Percentiles rank a stretch among this genome's conserved stretches.
Conservation (phyloP, 2,329 filamentous ascomycete species). For the Gnomoniopsis smithogilvyi region DNA sequence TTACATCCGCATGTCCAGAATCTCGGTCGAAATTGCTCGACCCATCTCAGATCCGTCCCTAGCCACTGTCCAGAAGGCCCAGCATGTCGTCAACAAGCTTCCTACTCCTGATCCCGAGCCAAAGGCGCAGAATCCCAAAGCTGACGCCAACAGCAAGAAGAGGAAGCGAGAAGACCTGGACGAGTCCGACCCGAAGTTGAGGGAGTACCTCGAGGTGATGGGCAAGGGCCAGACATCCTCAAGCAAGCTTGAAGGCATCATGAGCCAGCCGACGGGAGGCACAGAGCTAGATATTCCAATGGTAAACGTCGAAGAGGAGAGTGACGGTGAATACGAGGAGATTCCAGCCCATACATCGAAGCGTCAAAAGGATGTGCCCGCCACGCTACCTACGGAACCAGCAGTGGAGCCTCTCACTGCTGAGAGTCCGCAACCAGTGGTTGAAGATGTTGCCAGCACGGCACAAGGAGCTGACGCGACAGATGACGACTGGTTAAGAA, state of each 20-base stretch:
- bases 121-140: slow-evolving; percentile 16
- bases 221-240: slow-evolving; percentile 58
- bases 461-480: slow-evolving; percentile 42
- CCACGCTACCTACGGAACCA: slow-evolving; percentile 15
- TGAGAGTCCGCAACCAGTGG: neutral
- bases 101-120: slow-evolving; percentile 16
- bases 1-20: slow-evolving; percentile 94
- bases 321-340: slow-evolving; percentile 73
- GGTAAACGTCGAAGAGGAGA: slow-evolving; percentile 48
- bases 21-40: slow-evolving; percentile 82
- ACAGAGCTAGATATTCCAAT: slow-evolving; percentile 14
- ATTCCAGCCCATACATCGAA: slow-evolving; percentile 53
- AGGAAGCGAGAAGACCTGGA: slow-evolving; percentile 61
- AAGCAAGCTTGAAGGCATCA: slow-evolving; percentile 58
- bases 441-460: slow-evolving; percentile 3
- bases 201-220: slow-evolving; percentile 85
- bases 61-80: slow-evolving; percentile 22
- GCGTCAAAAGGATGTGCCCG: slow-evolving; percentile 29
- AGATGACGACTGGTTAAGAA: slow-evolving; percentile 89
- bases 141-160: slow-evolving; percentile 54
- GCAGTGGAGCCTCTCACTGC: slow-evolving; percentile 10
- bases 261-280: slow-evolving; percentile 23
- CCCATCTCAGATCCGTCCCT: slow-evolving; percentile 51
- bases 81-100: slow-evolving; percentile 8
- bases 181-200: slow-evolving; percentile 72